Evolutionary conservation across 208 protist species (phyloP), one percentile per base, ranked within the genome.

Genomic region (Trypanosoma brucei): DNA sequence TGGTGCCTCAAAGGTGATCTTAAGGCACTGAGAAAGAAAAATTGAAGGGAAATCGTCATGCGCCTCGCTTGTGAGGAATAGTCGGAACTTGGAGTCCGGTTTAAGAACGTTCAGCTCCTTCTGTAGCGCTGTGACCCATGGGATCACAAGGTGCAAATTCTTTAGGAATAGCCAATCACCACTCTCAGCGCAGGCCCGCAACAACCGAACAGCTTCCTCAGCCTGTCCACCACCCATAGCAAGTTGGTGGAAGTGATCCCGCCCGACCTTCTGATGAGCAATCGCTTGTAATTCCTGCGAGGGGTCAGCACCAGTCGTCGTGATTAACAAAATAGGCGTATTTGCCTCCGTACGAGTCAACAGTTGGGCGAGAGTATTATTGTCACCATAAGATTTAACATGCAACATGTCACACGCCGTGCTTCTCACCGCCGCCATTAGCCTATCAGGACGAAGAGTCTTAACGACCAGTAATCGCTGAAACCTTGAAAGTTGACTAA

Each of bases 151-250:
- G 70, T 99, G 97, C 13, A 98, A 61, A 78, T 99, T 98, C 79
- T 99, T 99, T 44, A 99, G 74, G 64, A 96, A 94, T 6, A 98
- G 66, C 96, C 95, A 98, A 44, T 95, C 78, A 35, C 97, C 96
- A 51, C 79, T 83, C 65, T 76, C 77, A 13, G 91, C 78, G 59
- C 77, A 84, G 39, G 70, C 55, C 34, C 77, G 73, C 38, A 98
- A 70, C 51, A 96, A 70, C 22, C 72, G 65, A 72, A 98, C 66
- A 7, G 95, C 96, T 54, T 91, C 86, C 13, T 93, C 84, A n/a
- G 82, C 93, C 81, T 98, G 93, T 7, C 95, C 94, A 56, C 93
- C 93, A 54, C 97, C 97, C 94, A 99, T 97, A 36, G 96, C 96
- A 22, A 99, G 45, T 83, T 98, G 85, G 63, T 91, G 74, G 70